phyloP scores from a whole-genome alignment of 2,329 filamentous ascomycete species.

The Clarireedia hainanense region DNA sequence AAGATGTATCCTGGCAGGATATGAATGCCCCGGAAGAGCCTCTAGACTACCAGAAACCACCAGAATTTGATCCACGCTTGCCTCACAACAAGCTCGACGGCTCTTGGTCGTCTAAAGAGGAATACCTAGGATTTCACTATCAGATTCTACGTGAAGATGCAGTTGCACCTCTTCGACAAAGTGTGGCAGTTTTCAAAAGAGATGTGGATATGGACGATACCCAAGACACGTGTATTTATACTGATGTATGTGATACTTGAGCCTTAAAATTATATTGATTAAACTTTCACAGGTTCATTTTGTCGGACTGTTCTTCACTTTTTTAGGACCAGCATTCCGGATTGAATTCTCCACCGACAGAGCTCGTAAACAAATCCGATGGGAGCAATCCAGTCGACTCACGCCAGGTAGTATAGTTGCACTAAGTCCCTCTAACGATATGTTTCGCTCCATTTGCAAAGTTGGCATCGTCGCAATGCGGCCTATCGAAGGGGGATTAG shows the following conservation, averaged over 20 bases:
- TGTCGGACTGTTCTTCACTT: conserved; percentile 54
- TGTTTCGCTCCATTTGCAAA: conserved; percentile 57
- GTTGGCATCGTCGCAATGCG: conserved; percentile 68
- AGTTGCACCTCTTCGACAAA: conserved; percentile 58
- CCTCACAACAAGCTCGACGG: conserved; percentile 46
- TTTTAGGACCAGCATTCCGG: conserved; percentile 55
- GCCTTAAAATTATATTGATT: not conserved
- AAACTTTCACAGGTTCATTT: conserved; percentile 50
- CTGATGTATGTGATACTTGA: conserved; percentile 43
- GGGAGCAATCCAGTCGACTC: conserved; percentile 47
- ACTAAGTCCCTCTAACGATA: conserved; percentile 46
- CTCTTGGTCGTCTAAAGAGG: conserved; percentile 51
- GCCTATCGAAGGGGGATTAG: conserved; percentile 50
- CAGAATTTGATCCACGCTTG: conserved; percentile 3
- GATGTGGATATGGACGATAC: conserved; percentile 51
- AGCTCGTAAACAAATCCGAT: conserved; percentile 58
- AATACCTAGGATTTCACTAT: conserved; percentile 69
- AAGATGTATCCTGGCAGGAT: conserved; percentile 5
- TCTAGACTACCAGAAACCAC: conserved; percentile 20
- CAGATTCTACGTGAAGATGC: conserved; percentile 68
- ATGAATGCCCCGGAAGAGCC: conserved; percentile 7
- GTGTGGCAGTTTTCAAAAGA: conserved; percentile 48
- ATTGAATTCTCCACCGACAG: conserved; percentile 63
- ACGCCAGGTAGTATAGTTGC: conserved; percentile 46
- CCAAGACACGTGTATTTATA: conserved; percentile 55